phyloP scores from a whole-genome alignment of 257 asterid species.

The Scutellaria minor region DNA sequence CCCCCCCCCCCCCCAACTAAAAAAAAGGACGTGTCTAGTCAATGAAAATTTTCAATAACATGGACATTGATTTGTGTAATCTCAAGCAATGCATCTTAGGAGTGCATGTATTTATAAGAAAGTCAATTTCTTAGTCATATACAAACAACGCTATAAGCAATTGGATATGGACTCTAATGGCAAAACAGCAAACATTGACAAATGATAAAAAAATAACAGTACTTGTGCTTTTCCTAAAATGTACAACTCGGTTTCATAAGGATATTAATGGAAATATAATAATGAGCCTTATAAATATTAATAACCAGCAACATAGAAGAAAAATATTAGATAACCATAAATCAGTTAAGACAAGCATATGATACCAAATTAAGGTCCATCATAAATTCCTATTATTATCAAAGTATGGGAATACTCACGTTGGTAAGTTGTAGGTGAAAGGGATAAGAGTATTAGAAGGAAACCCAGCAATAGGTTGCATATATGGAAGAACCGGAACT shows the following conservation, averaged over 20 bases:
- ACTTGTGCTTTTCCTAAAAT: not conserved
- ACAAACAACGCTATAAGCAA: not conserved
- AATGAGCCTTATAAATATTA: conserved; percentile 2
- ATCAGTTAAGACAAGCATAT: conserved; percentile 4
- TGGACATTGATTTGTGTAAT: not conserved
- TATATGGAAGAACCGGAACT: conserved; percentile 64
- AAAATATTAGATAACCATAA: conserved; percentile 1
- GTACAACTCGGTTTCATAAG: not conserved
- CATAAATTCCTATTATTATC: not conserved
- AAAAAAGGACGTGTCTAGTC: not conserved
- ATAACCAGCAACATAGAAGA: conserved; percentile 5
- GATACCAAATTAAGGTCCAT: conserved; percentile 5
- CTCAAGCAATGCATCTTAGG: not conserved
- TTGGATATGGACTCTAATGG: not conserved
- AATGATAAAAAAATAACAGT: conserved; percentile 21
- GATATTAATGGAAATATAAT: not conserved
- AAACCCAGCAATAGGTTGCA: conserved; percentile 64
- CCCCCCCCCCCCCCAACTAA: not conserved
- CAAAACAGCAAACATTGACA: conserved; percentile 18
- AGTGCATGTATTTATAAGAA: not conserved
- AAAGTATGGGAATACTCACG: conserved; percentile 57
- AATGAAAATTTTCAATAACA: not conserved
- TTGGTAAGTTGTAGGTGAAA: conserved; percentile 80
- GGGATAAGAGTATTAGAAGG: conserved; percentile 72
- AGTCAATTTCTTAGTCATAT: conserved; percentile 8